Evolutionary conservation across 2,329 filamentous ascomycete genomes (phyloP).

Genomic region (Paecilomyces sp.): DNA sequence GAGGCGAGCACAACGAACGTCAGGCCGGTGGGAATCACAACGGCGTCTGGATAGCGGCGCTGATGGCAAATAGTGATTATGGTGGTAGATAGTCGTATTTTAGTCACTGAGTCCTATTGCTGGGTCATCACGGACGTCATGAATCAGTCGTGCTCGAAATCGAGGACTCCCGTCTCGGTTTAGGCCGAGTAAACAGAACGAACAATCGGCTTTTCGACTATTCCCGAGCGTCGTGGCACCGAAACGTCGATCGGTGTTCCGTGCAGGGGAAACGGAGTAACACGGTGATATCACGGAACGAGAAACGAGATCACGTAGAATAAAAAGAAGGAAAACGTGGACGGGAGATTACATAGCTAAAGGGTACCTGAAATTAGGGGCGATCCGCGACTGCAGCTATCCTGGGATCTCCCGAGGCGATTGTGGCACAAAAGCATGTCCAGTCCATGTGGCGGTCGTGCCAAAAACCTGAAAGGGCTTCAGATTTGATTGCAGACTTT

Average conservation of each 20-base stretch:
- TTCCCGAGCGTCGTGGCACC: not conserved
- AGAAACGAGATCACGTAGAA: not conserved
- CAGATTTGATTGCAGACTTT: not conserved
- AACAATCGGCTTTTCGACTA: not conserved
- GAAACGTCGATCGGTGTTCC: not conserved
- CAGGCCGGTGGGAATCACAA: not conserved
- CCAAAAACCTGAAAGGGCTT: not conserved
- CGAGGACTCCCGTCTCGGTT: not conserved
- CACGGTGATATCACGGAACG: not conserved
- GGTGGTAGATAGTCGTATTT: not conserved
- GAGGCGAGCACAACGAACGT: not conserved
- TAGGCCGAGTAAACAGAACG: not conserved
- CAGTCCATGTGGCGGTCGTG: not conserved
- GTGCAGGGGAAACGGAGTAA: not conserved
- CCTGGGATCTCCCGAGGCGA: not conserved
- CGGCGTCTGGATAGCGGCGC: not conserved
- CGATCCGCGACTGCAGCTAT: not conserved
- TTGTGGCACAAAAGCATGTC: not conserved
- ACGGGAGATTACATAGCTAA: not conserved
- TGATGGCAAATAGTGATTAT: not conserved
- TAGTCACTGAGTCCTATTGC: not conserved
- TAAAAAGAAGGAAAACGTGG: not conserved
- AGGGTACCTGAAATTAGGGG: not conserved
- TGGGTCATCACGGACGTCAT: not conserved
- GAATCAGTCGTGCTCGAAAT: not conserved